Evolutionary conservation across 495 filamentous ascomycete genomes (phyloP).

Genomic region (Podospora anserina): DNA sequence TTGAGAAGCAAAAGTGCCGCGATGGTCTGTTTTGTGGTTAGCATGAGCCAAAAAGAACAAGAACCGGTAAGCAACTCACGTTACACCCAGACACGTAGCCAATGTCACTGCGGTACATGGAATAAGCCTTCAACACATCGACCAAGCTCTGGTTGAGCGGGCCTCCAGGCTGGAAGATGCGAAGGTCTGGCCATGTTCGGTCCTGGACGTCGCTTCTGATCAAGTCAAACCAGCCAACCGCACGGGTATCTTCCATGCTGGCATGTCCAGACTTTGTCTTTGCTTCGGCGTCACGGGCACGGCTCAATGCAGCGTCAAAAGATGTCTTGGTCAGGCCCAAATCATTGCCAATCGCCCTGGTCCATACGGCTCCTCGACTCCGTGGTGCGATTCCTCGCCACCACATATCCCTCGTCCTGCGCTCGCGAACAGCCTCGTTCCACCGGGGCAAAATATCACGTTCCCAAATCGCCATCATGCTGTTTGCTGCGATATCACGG

Average conservation of each 20-base stretch:
- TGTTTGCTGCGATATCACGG: slow-evolving; percentile 60
- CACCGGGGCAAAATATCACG: slow-evolving; percentile 83
- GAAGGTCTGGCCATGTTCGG: slow-evolving; percentile 72
- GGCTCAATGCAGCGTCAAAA: slow-evolving; percentile 72
- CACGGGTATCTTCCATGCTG: slow-evolving; percentile 45
- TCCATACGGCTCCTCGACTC: slow-evolving; percentile 81
- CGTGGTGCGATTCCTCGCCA: slow-evolving; percentile 85
- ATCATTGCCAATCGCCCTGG: slow-evolving; percentile 82
- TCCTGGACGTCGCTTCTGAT: slow-evolving; percentile 67
- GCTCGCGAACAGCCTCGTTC: slow-evolving; percentile 69
- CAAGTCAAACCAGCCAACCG: slow-evolving; percentile 57
- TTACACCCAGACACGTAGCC: slow-evolving; percentile 87
- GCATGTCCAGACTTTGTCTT: slow-evolving; percentile 44
- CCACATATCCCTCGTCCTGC: slow-evolving; percentile 83
- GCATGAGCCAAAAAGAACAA: slow-evolving; percentile 8
- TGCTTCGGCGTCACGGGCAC: slow-evolving; percentile 65
- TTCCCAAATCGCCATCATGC: slow-evolving; percentile 79
- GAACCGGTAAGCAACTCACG: slow-evolving; percentile 45
- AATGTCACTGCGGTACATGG: slow-evolving; percentile 91
- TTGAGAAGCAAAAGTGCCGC: slow-evolving; percentile 85
- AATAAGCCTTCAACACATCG: slow-evolving; percentile 83
- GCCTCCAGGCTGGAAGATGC: slow-evolving; percentile 74
- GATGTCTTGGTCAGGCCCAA: slow-evolving; percentile 72
- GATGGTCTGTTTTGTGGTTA: slow-evolving; percentile 56
- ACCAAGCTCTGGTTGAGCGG: slow-evolving; percentile 73